Conservation (phyloP, 108 stramenopile genomes). For the Cyclotella baltica region DNA sequence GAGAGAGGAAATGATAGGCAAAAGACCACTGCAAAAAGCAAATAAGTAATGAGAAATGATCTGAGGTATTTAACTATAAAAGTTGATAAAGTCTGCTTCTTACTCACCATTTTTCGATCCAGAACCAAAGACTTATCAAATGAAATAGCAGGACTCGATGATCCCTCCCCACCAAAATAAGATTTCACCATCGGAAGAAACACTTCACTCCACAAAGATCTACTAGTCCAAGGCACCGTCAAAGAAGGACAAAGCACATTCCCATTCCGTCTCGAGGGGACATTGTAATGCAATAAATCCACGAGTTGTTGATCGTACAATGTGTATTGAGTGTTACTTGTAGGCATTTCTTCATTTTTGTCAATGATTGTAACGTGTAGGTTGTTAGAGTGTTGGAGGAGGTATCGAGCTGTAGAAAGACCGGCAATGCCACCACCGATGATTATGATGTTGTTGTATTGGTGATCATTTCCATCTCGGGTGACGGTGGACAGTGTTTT, state of each 20-base stretch:
- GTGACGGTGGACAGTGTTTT: too few species aligned
- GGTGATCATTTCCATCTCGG: too few species aligned
- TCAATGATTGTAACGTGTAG: conserved; percentile 41
- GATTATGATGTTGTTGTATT: conserved; percentile 34
- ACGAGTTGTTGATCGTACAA: conserved; percentile 13
- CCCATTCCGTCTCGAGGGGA: conserved; percentile 46
- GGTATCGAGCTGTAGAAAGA: conserved; percentile 41
- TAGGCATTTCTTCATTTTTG: conserved; percentile 11
- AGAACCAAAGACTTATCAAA: conserved; percentile 34
- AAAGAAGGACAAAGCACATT: conserved; percentile 47
- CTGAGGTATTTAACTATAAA: background rate
- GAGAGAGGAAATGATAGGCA: conserved; percentile 33
- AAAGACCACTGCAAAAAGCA: conserved; percentile 27
- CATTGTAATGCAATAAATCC: conserved; percentile 16
- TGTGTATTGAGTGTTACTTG: background rate
- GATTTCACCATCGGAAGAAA: conserved; percentile 36
- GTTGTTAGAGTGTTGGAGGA: conserved; percentile 11
- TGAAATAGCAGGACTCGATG: conserved; percentile 17
- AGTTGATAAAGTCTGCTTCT: background rate
- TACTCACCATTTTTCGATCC: conserved; percentile 35
- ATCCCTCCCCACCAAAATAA: background rate
- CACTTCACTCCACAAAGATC: conserved; percentile 37
- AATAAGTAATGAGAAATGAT: background rate
- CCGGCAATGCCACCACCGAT: conserved; percentile 51
- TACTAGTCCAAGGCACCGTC: conserved; percentile 38